phyloP scores from a whole-genome alignment of 2,329 filamentous ascomycete genomes.

The Tothia fuscella region DNA sequence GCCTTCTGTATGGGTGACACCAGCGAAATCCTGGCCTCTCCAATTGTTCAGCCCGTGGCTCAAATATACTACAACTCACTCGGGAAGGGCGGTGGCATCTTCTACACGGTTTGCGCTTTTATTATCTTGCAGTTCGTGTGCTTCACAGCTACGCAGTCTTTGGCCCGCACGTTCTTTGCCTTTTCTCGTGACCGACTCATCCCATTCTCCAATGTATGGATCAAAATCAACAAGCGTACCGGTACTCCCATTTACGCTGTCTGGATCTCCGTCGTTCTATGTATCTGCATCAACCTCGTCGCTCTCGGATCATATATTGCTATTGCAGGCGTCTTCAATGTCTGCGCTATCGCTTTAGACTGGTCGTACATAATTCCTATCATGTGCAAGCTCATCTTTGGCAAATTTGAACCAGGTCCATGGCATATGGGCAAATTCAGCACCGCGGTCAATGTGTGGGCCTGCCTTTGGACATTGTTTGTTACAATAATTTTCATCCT shows the following conservation, averaged over 20 bases:
- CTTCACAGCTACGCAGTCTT: conserved; percentile 44
- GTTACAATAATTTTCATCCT: conserved; percentile 12
- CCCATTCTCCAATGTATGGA: conserved; percentile 37
- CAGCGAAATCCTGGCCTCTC: conserved; percentile 31
- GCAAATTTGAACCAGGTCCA: conserved; percentile 24
- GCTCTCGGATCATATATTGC: conserved; percentile 44
- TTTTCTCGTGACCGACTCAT: conserved; percentile 42
- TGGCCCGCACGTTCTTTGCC: conserved; percentile 43
- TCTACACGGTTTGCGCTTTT: conserved; percentile 45
- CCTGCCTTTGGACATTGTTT: conserved; percentile 12
- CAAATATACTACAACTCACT: conserved; percentile 48
- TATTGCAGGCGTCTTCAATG: conserved; percentile 42
- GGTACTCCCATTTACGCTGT: conserved; percentile 42
- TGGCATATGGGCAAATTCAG: conserved; percentile 13
- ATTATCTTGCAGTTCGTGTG: conserved; percentile 48
- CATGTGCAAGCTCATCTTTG: conserved; percentile 58
- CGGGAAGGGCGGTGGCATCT: conserved; percentile 40
- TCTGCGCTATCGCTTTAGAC: conserved; percentile 43
- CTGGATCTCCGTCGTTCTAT: conserved; percentile 44
- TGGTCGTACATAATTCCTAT: conserved; percentile 47
- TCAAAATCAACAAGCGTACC: conserved; percentile 36
- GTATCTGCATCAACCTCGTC: conserved; percentile 47
- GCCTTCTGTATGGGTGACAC: conserved; percentile 45
- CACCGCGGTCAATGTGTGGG: conserved; percentile 12
- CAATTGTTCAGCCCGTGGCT: conserved; percentile 41